Evolutionary conservation across 805 yeast species (phyloP), one percentile per base, ranked within the genome.

Genomic region (Sugiyamaella smithiae): DNA sequence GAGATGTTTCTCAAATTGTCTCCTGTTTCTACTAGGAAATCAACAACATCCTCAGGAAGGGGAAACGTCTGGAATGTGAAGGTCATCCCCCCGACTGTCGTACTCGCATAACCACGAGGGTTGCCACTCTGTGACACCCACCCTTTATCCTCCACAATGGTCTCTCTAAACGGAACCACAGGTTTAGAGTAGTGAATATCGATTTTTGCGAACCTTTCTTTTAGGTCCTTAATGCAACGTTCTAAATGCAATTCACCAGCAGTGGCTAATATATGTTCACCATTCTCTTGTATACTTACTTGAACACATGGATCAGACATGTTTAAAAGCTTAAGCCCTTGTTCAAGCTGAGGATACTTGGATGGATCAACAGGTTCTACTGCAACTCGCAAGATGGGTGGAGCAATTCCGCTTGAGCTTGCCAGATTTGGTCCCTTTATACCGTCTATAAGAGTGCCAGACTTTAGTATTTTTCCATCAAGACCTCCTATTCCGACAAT

Each of bases 221-320:
- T 81, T 60, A 93, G 70, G 68, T 93, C 99, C 61, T 88, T 89
- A 56, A 93, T 66, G 67, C 99, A 93, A 62, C 99, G 78, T 62
- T 93, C 99, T 36, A 93, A 72, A 71, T 93, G 99, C 54, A 93
- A 73, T 67, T 93, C 99, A 43, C 99, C 99, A 7, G 99, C 97
- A 7, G 96, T 90, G 40, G 95, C 88, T 57, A 93, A 72, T 55
- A 93, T 89, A 57, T 87, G 86, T 67, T 93, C 99, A 49, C 99
- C 99, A 6, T 83, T 81, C 50, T 88, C 96, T 59, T 87, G 90
- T 37, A 88, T 73, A 59, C 78, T 85, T 49, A 90, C 84, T 58
- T 88, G 88, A 17, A 90, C 95, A 59, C 96, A 91, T 0, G 99
- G 97, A 67, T 93, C 99, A 0, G 97, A 91, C 57, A 82, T 84